These are phyloP conservation scores for Myxozyma sirexii DNA, from an alignment of 805 yeast species.

Conservation along the genomic window DNA sequence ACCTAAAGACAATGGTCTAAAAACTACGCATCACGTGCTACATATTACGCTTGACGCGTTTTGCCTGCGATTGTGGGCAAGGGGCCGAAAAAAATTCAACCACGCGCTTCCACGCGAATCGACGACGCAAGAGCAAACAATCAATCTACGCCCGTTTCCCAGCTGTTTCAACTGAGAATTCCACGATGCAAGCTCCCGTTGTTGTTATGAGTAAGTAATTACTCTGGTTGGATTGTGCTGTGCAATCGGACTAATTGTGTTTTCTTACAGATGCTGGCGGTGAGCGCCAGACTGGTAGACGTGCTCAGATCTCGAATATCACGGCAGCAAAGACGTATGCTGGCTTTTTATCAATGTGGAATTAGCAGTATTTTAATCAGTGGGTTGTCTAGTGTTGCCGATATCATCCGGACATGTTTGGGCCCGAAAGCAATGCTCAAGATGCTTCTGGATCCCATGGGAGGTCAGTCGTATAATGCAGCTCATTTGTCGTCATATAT, in stretches of 20 bases:
- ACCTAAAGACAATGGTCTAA: neutral
- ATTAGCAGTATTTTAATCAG: neutral
- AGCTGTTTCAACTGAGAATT: neutral
- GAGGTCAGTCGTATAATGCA: slow-evolving; percentile 35
- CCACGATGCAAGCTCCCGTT: slow-evolving; percentile 76
- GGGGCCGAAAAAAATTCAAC: slow-evolving; percentile 13
- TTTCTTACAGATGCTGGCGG: slow-evolving; percentile 49
- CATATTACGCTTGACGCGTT: slow-evolving; percentile 8
- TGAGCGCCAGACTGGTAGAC: slow-evolving; percentile 93
- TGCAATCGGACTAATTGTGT: too few species aligned
- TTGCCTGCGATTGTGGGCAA: neutral
- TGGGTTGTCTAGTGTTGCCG: slow-evolving; percentile 62
- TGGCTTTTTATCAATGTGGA: neutral
- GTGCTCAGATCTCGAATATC: slow-evolving; percentile 94
- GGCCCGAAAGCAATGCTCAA: slow-evolving; percentile 99
- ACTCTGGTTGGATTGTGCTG: too few species aligned
- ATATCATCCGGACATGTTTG: slow-evolving; percentile 93
- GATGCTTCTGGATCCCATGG: slow-evolving; percentile 94
- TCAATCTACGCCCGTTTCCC: neutral
- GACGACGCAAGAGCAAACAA: neutral
- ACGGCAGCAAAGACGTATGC: slow-evolving; percentile 93
- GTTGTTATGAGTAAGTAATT: slow-evolving; percentile 62
- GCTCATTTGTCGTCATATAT: slow-evolving; percentile 31
- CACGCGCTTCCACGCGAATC: slow-evolving; percentile 18
- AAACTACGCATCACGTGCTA: slow-evolving; percentile 2